Evolutionary conservation across 2,329 filamentous ascomycete species (phyloP), one percentile per base, ranked within the genome.

Genomic region (Cercospora sp.): DNA sequence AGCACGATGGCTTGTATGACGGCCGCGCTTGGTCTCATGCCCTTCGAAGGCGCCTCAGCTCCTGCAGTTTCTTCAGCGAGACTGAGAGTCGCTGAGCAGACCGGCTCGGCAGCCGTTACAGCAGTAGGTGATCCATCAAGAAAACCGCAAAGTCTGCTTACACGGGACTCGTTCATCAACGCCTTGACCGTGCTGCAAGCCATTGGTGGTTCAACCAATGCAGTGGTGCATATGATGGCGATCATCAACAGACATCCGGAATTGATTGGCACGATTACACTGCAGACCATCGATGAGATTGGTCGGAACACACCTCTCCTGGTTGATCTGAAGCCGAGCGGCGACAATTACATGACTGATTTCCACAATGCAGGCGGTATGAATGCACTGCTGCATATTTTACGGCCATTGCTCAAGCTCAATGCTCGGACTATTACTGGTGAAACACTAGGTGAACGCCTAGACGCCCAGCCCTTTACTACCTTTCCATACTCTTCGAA

Each of bases 1-100:
- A 85, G 83, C 65, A 87, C 85, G 1, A 87, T 87, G 83, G 85
- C 85, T 7, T 87, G 85, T 70, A 76, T 87, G 12, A 82, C 81
- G 5, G 85, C 81, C 34, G 85, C 81, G 0, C 76, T 87, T 4
- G 85, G 85, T 3, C 76, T 87, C 75, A 86, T 86, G 80, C 83
- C 84, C 1, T 77, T 86, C 2, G 78, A 80, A 57, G 85, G 85
- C 18, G 85, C 85, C 3, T 82, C 83, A 24, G 84, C 85, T 1
- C 83, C 85, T 21, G 85, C 85, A 2, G 84, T 87, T 0, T 86
- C 84, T 2, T 83, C 84, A 4, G 80, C 83, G 1, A 78, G 85
- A 57, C 74, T 86, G 5, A 76, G 85, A 30, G 81, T 86, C 21
- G 85, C 85, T 1, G 85, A 87, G 72, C 81, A 86, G 70, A 85